Evolutionary conservation across 441 rosid genomes (phyloP).

Genomic region (Dalechampia spathulata): DNA sequence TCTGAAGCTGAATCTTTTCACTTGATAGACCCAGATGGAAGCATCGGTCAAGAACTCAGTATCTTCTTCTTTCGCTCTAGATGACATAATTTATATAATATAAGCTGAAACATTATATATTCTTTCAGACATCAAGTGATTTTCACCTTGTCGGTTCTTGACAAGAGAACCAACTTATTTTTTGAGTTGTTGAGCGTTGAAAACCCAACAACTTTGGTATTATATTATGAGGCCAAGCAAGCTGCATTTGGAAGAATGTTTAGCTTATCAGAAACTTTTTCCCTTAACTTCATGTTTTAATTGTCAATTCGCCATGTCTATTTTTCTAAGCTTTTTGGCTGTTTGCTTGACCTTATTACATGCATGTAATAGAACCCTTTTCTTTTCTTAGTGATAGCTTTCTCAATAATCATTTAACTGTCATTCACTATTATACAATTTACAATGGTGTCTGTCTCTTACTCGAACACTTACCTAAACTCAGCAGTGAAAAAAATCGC

Average conservation of each 20-base stretch:
- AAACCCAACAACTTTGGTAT: not conserved
- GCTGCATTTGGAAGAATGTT: not conserved
- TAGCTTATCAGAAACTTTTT: not conserved
- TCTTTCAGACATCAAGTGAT: too few species aligned
- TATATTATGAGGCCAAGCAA: not conserved
- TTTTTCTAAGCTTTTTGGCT: not conserved
- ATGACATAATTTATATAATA: too few species aligned
- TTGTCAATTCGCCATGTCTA: not conserved
- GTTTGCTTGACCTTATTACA: not conserved
- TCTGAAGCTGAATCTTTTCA: constrained; percentile 62
- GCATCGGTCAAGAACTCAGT: constrained; percentile 69
- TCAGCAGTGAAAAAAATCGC: too few species aligned
- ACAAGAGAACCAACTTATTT: not conserved
- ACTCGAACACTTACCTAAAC: too few species aligned
- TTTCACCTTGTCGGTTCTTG: too few species aligned
- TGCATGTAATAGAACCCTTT: not conserved
- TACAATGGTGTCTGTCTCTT: too few species aligned
- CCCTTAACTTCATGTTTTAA: not conserved
- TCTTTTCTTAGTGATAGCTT: not conserved
- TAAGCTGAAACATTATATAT: too few species aligned
- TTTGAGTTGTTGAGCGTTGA: not conserved
- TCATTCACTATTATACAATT: too few species aligned
- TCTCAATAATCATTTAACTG: too few species aligned
- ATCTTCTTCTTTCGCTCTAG: constrained; percentile 51
- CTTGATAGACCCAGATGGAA: constrained; percentile 62